phyloP scores from a whole-genome alignment of 2,329 filamentous ascomycete species.

The Pseudohalonectria lignicola region DNA sequence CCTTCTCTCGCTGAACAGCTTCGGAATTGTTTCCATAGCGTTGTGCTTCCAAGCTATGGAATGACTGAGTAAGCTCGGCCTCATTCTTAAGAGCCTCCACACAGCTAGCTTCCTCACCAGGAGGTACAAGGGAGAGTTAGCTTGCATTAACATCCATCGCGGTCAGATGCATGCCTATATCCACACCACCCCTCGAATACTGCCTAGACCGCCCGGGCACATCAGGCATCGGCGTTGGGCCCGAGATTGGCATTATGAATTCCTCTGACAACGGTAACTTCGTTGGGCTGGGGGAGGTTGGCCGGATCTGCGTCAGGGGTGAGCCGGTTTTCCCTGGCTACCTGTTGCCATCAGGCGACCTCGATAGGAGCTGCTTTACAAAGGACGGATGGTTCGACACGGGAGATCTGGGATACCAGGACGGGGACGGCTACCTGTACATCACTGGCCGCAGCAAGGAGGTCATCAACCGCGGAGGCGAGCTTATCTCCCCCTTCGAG shows the following conservation, averaged over 20 bases:
- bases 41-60: constrained; percentile 43
- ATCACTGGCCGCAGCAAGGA: constrained; percentile 45
- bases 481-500: constrained; percentile 48
- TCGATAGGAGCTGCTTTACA: constrained; percentile 34
- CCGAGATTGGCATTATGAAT: constrained; percentile 38
- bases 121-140: no score
- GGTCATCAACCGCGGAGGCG: constrained; percentile 45
- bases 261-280: constrained; percentile 17
- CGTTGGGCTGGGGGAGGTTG: constrained; percentile 22
- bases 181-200: constrained; percentile 41
- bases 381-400: constrained; percentile 41
- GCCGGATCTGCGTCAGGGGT: constrained; percentile 38
- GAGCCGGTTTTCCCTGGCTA: constrained; percentile 40
- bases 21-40: constrained; percentile 36
- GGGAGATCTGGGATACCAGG: constrained; percentile 41
- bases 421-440: constrained; percentile 37
- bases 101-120: neutral
- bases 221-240: constrained; percentile 38
- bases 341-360: constrained; percentile 26
- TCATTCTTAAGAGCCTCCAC: neutral
- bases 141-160: no score
- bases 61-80: constrained; percentile 36
- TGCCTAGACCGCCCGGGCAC: constrained; percentile 39
- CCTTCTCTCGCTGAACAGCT: constrained; percentile 37
- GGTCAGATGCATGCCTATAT: constrained; percentile 42